Base-by-base conservation (phyloP, 352 stramenopile species). In the Pythium rishiriense region DNA sequence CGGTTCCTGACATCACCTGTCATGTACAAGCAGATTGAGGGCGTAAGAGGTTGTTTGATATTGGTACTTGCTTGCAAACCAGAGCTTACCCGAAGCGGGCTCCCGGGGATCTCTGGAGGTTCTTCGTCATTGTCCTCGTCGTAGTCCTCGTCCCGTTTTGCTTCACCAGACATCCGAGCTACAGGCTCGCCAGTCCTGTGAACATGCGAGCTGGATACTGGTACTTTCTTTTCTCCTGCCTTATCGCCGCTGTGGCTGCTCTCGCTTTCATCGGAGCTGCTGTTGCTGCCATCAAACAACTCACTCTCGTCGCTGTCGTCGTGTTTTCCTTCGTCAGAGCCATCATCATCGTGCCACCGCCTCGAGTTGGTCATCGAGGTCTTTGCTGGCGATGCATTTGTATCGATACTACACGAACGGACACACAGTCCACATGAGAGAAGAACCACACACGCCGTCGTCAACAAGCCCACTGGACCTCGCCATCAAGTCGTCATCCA, bases 71-170 rank as follows among this genome's bases (percentile, higher is more conserved):
- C 14, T 12, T 17, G 33, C 3, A 1, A 19, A 15, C 26, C 19
- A 25, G 2, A 47, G 46, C 81, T 64, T 54, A 80, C 64, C 19
- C 71, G 65, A 26, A 90, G 69, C 2, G 81, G 81, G 56, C 78
- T 90, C 25, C 81, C 83, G 4, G 83, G 83, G 21, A 92, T 92
- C 62, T 92, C 83, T 0, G 83, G 83, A 6, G 83, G 83, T 48
- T 90, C 81, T n/a, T 77, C 72, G 12, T 62, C 56, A 42, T 70
- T 60, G 1, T 73, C 64, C 3, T 70, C 57, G n/a, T 57, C 52
- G 22, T 59, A 25, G 26, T 58, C 50, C 17, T 45, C 42, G 5
- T 15, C 37, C 10, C 58, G 22, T 17, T 58, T 29, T 8, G 35
- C 56, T 26, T 49, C 37, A 14, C 46, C 37, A 47, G 9, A 11